These are phyloP conservation scores for Candida pseudocylindracea DNA, from an alignment of 1,139 yeast species.

Conservation along the genomic window DNA sequence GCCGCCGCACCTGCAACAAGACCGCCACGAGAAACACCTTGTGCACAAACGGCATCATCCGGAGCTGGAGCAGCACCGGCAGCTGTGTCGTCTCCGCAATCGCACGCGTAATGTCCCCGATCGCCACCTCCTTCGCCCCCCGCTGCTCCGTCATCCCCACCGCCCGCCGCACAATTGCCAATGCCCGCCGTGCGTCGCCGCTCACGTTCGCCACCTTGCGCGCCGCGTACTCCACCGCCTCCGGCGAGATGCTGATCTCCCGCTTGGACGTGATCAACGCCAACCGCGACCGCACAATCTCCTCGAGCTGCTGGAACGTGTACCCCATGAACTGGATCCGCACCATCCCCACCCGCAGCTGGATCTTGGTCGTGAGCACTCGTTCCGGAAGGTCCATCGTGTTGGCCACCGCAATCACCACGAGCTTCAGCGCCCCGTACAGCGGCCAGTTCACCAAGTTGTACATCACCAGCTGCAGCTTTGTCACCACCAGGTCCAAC, in stretches of 20 bases:
- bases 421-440: conserved; percentile 49
- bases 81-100: conserved; percentile 62
- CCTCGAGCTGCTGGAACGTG: conserved; percentile 54
- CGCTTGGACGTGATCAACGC: conserved; percentile 22
- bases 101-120: conserved; percentile 55
- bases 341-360: conserved; percentile 76
- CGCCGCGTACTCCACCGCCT: conserved; percentile 81
- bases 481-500: conserved; percentile 75
- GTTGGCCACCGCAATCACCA: conserved; percentile 87
- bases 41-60: conserved; percentile 39
- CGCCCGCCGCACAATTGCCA: conserved; percentile 76
- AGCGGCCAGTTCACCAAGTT: conserved; percentile 98
- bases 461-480: conserved; percentile 75
- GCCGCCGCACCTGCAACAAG: conserved; percentile 38
- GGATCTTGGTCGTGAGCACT: conserved; percentile 64
- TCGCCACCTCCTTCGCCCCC: conserved; percentile 14
- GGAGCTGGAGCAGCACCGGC: conserved; percentile 38
- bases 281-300: conserved; percentile 52
- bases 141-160: conserved; percentile 60
- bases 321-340: conserved; percentile 83
- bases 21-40: conserved; percentile 54
- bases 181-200: conserved; percentile 91
- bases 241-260: conserved; percentile 29
- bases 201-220: conserved; percentile 90
- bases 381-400: conserved; percentile 96